Evolutionary conservation across 202 grass and related monocot species (phyloP), one percentile per base, ranked within the genome.

Genomic region (Zizania palustris): DNA sequence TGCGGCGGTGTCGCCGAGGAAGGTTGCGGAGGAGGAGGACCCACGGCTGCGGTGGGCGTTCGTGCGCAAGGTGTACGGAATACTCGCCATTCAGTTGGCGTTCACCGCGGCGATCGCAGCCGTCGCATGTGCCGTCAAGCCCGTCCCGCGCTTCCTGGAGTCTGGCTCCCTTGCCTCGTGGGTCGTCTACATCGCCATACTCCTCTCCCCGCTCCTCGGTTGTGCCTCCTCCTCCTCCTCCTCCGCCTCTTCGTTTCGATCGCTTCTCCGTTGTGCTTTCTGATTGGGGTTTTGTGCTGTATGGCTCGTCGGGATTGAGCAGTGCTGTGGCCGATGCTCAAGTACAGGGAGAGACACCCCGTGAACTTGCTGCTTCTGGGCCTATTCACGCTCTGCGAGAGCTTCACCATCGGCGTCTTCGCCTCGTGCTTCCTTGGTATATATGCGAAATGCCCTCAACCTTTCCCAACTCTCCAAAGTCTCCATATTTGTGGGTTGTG

Each of bases 31-130:
- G 40, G 90, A 82, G 71, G 90, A 89, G 71, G 86, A 93, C 22
- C 86, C 86, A 34, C 53, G 68, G 16, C 77, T 93, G 28, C 75
- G 90, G 8, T 90, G 87, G 90, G 87, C 77, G 0, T 93, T 90
- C 90, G 85, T 87, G 49, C 65, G 87, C 7, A 93, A 93, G 84
- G 90, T 90, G 9, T 93, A 90, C 69, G 6, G 9, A 0, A 93
- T 93, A 63, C 80, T 90, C 6, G 41, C 84, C 9, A 15, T 77
- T 4, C 90, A 89, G 75, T 82, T 93, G 64, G 56, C 76, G 3
- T 16, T 64, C 63, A 93, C 90, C 0, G 69, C 90, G 5, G 72
- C 13, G 10, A 22, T 89, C 18, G 69, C 87, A 21, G 11, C 22
- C 15, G 78, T 78, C 8, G 75, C 76, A 13, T 71, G 66, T 11